These are phyloP conservation scores for Corymbia citriodora DNA, from an alignment of 441 rosid genomes.

Conservation along the genomic window DNA sequence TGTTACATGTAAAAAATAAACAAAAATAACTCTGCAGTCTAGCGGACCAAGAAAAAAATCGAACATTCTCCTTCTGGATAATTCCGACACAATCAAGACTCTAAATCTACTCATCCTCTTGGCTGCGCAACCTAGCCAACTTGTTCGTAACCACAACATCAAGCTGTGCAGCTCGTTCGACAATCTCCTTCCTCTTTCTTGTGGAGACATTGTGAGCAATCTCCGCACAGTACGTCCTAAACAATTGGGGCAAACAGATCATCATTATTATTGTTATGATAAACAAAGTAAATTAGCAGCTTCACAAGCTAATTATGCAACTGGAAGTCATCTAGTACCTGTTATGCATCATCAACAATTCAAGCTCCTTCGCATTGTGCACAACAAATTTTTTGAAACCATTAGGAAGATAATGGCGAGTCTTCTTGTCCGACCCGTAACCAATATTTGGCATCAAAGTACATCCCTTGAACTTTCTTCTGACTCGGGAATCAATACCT, in stretches of 20 bases:
- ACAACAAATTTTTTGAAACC: conserved; percentile 91
- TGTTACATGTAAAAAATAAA: neutral
- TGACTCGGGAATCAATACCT: conserved; percentile 83
- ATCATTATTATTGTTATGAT: neutral
- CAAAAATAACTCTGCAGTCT: neutral
- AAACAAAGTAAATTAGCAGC: neutral
- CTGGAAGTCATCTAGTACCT: conserved; percentile 27
- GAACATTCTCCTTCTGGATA: neutral
- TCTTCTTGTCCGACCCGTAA: conserved; percentile 80
- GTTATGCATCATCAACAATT: conserved; percentile 91
- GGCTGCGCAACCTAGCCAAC: conserved; percentile 83
- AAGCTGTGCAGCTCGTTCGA: conserved; percentile 86
- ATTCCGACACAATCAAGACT: neutral
- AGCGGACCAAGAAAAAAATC: neutral
- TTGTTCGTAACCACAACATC: conserved; percentile 74
- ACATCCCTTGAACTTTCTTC: conserved; percentile 87
- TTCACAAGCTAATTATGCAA: neutral
- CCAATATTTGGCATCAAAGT: conserved; percentile 94
- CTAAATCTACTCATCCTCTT: conserved; percentile 63
- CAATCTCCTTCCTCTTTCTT: conserved; percentile 68
- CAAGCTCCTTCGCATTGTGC: conserved; percentile 66
- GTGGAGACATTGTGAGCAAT: conserved; percentile 82
- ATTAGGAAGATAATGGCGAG: conserved; percentile 78
- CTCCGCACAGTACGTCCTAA: conserved; percentile 84
- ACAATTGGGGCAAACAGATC: neutral